Evolutionary conservation across 2,329 filamentous ascomycete genomes (phyloP).

Genomic region (Pseudogymnoascus sp.): DNA sequence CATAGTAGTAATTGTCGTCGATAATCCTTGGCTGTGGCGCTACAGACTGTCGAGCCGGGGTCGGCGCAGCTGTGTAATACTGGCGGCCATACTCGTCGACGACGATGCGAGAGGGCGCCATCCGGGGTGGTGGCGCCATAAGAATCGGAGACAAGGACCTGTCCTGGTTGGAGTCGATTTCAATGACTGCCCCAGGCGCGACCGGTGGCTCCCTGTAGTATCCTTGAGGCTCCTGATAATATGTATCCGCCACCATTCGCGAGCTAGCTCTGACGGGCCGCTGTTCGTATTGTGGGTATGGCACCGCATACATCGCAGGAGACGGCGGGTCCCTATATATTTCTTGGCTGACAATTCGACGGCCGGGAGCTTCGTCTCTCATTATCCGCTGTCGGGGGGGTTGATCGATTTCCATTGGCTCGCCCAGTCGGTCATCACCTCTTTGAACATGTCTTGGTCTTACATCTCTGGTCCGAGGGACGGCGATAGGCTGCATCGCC

Average conservation of each 20-base stretch:
- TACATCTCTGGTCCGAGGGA: slow-evolving; percentile 5
- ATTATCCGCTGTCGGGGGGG: background rate
- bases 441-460: background rate
- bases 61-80: slow-evolving; percentile 56
- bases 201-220: slow-evolving; percentile 41
- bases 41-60: slow-evolving; percentile 43
- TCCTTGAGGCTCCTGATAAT: slow-evolving; percentile 28
- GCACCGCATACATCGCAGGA: slow-evolving; percentile 22
- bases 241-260: slow-evolving; percentile 23
- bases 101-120: slow-evolving; percentile 56
- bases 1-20: slow-evolving; percentile 57
- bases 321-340: slow-evolving; percentile 18
- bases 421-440: background rate
- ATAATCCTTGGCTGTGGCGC: slow-evolving; percentile 41
- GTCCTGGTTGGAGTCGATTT: slow-evolving; percentile 41
- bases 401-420: slow-evolving; percentile 9
- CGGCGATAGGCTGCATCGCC: slow-evolving; percentile 16
- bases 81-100: slow-evolving; percentile 78
- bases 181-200: slow-evolving; percentile 39
- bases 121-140: slow-evolving; percentile 42
- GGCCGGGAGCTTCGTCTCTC: background rate
- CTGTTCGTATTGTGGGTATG: slow-evolving; percentile 21
- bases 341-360: slow-evolving; percentile 1
- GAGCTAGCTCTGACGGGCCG: slow-evolving; percentile 24
- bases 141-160: slow-evolving; percentile 42